These are phyloP conservation scores for Aspergillus steynii DNA, from an alignment of 495 filamentous ascomycete species.

Conservation along the genomic window DNA sequence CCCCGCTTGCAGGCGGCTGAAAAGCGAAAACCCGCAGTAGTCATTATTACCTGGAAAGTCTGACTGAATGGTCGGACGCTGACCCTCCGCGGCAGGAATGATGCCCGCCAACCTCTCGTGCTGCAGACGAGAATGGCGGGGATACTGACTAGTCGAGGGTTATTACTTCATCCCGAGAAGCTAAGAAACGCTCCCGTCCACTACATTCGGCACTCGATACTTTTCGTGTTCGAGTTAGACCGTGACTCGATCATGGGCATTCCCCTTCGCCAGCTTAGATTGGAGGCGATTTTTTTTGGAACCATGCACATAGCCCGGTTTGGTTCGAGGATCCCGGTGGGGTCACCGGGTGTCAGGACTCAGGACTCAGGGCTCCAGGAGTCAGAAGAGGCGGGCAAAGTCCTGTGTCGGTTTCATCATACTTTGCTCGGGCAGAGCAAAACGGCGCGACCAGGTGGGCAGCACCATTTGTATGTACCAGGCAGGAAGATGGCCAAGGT, in stretches of 20 bases:
- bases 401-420: neutral
- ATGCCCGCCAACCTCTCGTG: neutral
- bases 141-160: neutral
- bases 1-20: too few relatives aligned
- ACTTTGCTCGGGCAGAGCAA: neutral
- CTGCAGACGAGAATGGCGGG: slow-evolving; percentile 1
- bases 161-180: slow-evolving; percentile 2
- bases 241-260: slow-evolving; percentile 23
- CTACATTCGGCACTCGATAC: neutral
- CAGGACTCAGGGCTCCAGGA: slow-evolving; percentile 2
- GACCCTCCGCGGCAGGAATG: neutral
- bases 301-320: slow-evolving; percentile 19
- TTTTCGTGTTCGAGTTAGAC: slow-evolving; percentile 8
- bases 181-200: neutral
- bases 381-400: neutral
- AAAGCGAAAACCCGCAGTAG: too few relatives aligned
- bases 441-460: neutral
- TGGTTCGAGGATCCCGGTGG: slow-evolving; percentile 15
- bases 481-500: slow-evolving; percentile 5
- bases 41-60: too few relatives aligned
- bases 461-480: neutral
- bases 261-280: neutral
- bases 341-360: slow-evolving; percentile 20
- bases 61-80: neutral
- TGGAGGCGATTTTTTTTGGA: slow-evolving; percentile 12